phyloP scores from a whole-genome alignment of 768 basidiomycete genomes.

The Naematelia encephala region DNA sequence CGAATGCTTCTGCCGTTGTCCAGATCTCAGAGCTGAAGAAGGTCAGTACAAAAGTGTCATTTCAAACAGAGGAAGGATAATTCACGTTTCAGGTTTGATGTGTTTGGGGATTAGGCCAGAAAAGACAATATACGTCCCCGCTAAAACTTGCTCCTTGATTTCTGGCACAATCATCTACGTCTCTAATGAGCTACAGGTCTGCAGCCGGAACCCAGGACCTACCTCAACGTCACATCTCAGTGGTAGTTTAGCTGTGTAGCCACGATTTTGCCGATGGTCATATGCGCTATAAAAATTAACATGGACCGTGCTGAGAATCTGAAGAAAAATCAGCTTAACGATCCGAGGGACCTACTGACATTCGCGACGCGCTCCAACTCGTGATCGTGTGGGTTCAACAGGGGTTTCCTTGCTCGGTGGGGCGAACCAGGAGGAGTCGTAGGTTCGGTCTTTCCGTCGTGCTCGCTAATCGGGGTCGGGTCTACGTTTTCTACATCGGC shows the following conservation, averaged over 20 bases:
- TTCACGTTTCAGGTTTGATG: conserved; percentile 65
- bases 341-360: conserved; percentile 54
- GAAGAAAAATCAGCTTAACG: conserved; percentile 2
- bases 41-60: not conserved
- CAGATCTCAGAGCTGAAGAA: conserved; percentile 63
- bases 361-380: conserved; percentile 75
- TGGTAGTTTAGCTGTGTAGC: conserved; percentile 11
- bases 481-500: not conserved
- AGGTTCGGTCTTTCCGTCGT: conserved; percentile 3
- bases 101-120: conserved; percentile 94
- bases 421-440: conserved; percentile 3
- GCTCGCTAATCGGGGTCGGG: not conserved
- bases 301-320: not conserved
- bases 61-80: not conserved
- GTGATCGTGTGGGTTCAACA: conserved; percentile 80
- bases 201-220: conserved; percentile 5
- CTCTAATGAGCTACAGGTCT: conserved; percentile 31
- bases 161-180: conserved; percentile 80
- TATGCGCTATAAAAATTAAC: conserved; percentile 3
- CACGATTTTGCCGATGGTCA: not conserved
- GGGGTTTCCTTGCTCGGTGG: conserved; percentile 52
- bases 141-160: conserved; percentile 71
- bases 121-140: conserved; percentile 78
- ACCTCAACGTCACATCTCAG: conserved; percentile 74
- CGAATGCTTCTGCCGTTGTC: conserved; percentile 81